Evolutionary conservation across 2,329 filamentous ascomycete genomes (phyloP), one percentile per base, ranked within the genome.

Genomic region (Colletotrichum sp.): DNA sequence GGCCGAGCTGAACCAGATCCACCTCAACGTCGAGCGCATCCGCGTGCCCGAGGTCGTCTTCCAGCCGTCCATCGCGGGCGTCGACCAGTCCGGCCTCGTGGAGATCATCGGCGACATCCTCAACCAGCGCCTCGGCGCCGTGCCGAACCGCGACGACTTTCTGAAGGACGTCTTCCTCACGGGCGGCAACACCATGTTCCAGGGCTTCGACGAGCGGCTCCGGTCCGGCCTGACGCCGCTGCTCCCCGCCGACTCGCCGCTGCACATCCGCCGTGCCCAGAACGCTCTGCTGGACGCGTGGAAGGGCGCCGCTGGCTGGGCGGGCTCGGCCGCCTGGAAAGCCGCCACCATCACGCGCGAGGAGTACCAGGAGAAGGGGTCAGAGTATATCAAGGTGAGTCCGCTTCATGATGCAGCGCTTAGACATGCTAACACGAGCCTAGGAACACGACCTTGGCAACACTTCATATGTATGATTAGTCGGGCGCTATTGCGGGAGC

Each of bases 21-120:
- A 99, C 84, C 92, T 99, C 78, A 99, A 99, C 84, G 95, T 99
- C 70, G 96, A 99, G 88, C 93, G 96, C 72, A 98, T 99, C 84
- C 94, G 96, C 67, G 95, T 98, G 3, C 96, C 96, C 5, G 96
- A 99, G 86, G 94, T 98, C 10, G 91, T 98, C 22, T 98, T 98
- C 87, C 95, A 98, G 82, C 96, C 96, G 1, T 93, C 94, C 18
- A 98, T 99, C 81, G 96, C 96, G 0, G 96, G 96, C 8, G 87
- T 98, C 63, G 96, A 99, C 84, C 97, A 99, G 86, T 95, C 96
- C 2, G 97, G 97, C 32, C 91, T 99, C 67, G 90, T 98, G 22
- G 97, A 99, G 84, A 98, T 99, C 74, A 95, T 95, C 0, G 94
- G 95, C 18, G 95, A 98, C 81, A 97, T 99, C 77, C 89, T 99